These are phyloP conservation scores for Wakefieldia striispora DNA, from an alignment of 768 basidiomycete species.

Conservation along the genomic window DNA sequence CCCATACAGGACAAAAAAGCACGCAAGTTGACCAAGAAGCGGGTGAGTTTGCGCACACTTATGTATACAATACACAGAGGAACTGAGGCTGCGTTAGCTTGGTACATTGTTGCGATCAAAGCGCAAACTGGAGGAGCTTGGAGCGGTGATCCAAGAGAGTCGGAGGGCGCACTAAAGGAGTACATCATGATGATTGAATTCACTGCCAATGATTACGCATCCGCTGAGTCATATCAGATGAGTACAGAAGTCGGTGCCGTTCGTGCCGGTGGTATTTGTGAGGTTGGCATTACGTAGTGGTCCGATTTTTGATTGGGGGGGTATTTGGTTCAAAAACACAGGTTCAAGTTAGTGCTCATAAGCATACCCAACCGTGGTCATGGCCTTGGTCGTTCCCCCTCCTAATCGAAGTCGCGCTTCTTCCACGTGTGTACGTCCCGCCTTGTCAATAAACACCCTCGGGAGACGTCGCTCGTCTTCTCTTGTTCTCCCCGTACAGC, in stretches of 20 bases:
- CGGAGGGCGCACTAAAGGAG: slow-evolving; percentile 59
- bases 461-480: slow-evolving; percentile 55
- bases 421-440: slow-evolving; percentile 55
- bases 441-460: slow-evolving; percentile 49
- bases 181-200: too few relatives aligned
- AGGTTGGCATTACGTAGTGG: slow-evolving; percentile 19
- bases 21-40: slow-evolving; percentile 98
- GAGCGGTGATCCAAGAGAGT: slow-evolving; percentile 89
- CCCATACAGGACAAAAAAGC: slow-evolving; percentile 91
- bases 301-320: slow-evolving; percentile 20
- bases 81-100: slow-evolving; percentile 49
- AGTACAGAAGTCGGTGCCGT: background rate
- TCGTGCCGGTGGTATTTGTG: slow-evolving; percentile 10
- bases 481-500: slow-evolving; percentile 37
- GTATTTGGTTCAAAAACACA: slow-evolving; percentile 2
- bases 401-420: slow-evolving; percentile 54
- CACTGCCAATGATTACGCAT: background rate
- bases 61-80: background rate
- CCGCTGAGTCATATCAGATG: slow-evolving; percentile 14
- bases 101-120: slow-evolving; percentile 98
- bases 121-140: slow-evolving; percentile 97
- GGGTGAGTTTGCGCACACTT: slow-evolving; percentile 56
- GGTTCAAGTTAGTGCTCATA: background rate
- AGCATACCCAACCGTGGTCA: slow-evolving; percentile 12
- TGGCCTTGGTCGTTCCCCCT: slow-evolving; percentile 39